Evolutionary conservation across 2,329 filamentous ascomycete genomes (phyloP), one percentile per base, ranked within the genome.

Genomic region (Claviceps fusiformis): DNA sequence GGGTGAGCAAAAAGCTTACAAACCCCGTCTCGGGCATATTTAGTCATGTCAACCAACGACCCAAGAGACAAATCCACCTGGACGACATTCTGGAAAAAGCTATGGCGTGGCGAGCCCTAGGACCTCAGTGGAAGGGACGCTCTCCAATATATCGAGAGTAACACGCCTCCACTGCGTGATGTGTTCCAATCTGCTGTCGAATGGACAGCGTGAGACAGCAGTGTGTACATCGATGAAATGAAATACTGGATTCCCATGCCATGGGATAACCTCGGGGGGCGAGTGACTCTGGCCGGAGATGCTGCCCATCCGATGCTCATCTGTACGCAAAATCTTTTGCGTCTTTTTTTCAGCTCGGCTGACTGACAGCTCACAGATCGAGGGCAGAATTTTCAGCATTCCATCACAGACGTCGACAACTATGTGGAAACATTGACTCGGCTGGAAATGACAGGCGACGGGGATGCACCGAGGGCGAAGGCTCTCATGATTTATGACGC

Each of bases 341-440:
- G 15, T 19, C 1, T 17, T 54, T 2, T 17, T 31, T 8, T 33
- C 31, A 33, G 45, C 10, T 19, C 19, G n/a, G 44, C 9, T 46
- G n/a, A 35, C 52, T 51, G 35, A 54, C 33, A 19, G n/a, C n/a
- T 31, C 19, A 39, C 15, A 68, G 67, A 70, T 58, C 69, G 73
- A n/a, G 73, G 72, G 0, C 73, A 76, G 59, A 72, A 72, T 8
- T 67, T 73, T 41, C 73, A 76, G 56, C 70, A 75, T 57, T 68
- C 67, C 35, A 70, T 75, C 46, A 62, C 62, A 1, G 73, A 75
- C 54, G 71, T 67, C 11, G 60, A 64, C 39, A 68, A 71, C 54
- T 70, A 71, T 50, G 61, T 74, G 1, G 56, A 65, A n/a, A 63
- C 64, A 4, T 57, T 72, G 9, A n/a, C 61, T 6, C 54, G 59